Base-by-base conservation (phyloP, 805 yeast genomes). In the Jamesozyma gamospora region DNA sequence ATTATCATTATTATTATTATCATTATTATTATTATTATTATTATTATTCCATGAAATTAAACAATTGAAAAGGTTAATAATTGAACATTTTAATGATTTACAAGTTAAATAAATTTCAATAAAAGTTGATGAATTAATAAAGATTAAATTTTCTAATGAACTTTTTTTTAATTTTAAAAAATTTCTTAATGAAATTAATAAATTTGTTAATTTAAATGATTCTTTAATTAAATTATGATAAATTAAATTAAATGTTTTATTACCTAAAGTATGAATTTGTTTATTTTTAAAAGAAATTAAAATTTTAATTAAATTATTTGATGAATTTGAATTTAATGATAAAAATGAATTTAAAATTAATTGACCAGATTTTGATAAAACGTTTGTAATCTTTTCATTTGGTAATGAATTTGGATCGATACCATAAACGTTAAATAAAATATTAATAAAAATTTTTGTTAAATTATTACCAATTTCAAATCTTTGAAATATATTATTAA, bases 91-190 rank as follows among this genome's bases (percentile, higher is more conserved):
- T 41, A 79, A 63, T 0, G 60, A 48, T n/a, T 64, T 65, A 3
- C 37, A 21, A 7, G 18, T 17, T 4, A 75, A 62, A 52, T 82
- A 86, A 1, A 78, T 61, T 6, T 69, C 65, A 1, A 81, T 79
- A 27, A 90, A 60, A 4, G 64, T 57, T 1, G 81, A 75, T 4
- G 84, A 60, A 33, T 66, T 70, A 2, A 64, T 53, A 52, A 77
- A 87, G 3, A 87, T 61, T 5, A 66, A 52, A 36, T 62, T 65
- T 54, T 88, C 96, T 40, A 88, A 69, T 1, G 72, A 64, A 0
- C 94, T 81, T 3, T 84, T 80, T 0, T 62, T 52, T 17, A 66
- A 54, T 8, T 70, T 61, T n/a, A 66, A 52, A 1, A 65, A 49
- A 2, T 77, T 66, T 45, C 95, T 70, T 4, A 78, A 69, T 0